phyloP scores from a whole-genome alignment of 371 early-diverging fungal species.

The Chytridium lagenaria region DNA sequence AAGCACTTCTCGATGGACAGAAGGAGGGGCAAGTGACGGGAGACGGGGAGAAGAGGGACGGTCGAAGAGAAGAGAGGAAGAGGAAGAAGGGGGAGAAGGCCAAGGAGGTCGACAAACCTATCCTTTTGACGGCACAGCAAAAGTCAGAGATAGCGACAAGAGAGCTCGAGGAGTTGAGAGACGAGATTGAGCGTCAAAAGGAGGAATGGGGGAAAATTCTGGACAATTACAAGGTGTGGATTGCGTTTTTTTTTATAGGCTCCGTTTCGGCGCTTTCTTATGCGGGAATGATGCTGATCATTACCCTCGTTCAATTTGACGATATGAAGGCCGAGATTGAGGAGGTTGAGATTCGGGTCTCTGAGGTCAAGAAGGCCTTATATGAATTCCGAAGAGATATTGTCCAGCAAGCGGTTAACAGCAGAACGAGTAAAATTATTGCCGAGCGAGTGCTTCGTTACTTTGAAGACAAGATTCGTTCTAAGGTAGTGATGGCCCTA shows the following conservation, averaged over 20 bases:
- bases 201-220: slow-evolving; percentile 57
- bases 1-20: neutral
- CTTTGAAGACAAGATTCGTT: slow-evolving; percentile 59
- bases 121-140: slow-evolving; percentile 59
- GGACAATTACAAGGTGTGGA: slow-evolving; percentile 52
- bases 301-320: too few relatives aligned
- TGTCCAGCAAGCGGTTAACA: slow-evolving; percentile 54
- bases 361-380: slow-evolving; percentile 56
- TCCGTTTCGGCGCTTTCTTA: too few relatives aligned
- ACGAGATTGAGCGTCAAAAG: slow-evolving; percentile 58
- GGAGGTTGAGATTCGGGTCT: slow-evolving; percentile 57
- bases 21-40: neutral
- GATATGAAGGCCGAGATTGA: slow-evolving; percentile 55
- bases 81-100: slow-evolving; percentile 57
- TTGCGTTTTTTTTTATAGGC: neutral
- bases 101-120: slow-evolving; percentile 48
- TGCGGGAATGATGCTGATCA: too few relatives aligned
- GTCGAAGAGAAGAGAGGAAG: slow-evolving; percentile 27
- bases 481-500: slow-evolving; percentile 55
- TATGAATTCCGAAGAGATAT: slow-evolving; percentile 63
- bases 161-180: slow-evolving; percentile 60
- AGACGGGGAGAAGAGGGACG: slow-evolving; percentile 16
- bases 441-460: slow-evolving; percentile 61
- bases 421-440: slow-evolving; percentile 60
- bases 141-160: slow-evolving; percentile 62